phyloP scores from a whole-genome alignment of 2,329 filamentous ascomycete genomes.

The Aschersonia sp. region DNA sequence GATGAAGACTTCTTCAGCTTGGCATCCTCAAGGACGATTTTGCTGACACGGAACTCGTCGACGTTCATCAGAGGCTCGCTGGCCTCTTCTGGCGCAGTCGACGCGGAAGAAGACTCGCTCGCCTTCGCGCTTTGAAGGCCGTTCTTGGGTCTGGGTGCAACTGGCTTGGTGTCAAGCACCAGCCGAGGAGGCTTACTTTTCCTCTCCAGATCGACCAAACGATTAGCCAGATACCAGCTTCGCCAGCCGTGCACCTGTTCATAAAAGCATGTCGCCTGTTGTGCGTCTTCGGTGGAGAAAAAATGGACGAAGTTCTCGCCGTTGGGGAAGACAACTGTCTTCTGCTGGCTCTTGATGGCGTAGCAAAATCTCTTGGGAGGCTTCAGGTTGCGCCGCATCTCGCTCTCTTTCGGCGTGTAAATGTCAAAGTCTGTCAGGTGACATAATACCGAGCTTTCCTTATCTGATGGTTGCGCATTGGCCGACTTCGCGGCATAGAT shows the following conservation, averaged over 20 bases:
- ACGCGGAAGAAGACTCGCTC: not conserved
- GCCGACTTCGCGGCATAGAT: conserved; percentile 55
- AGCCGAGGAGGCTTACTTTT: conserved; percentile 11
- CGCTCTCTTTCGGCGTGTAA: conserved; percentile 59
- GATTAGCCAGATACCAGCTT: conserved; percentile 79
- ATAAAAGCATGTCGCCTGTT: conserved; percentile 55
- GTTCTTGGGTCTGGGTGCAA: not conserved
- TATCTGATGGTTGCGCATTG: conserved; percentile 42
- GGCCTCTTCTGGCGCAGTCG: not conserved
- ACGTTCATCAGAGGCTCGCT: conserved; percentile 7
- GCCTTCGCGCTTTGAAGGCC: conserved; percentile 1
- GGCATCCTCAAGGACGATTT: conserved; percentile 1
- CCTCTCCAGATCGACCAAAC: conserved; percentile 37
- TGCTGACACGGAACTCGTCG: conserved; percentile 6
- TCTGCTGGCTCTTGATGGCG: conserved; percentile 85
- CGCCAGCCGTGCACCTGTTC: conserved; percentile 66
- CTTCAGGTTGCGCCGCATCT: conserved; percentile 56
- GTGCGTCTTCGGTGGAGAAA: conserved; percentile 65
- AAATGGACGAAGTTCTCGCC: conserved; percentile 85
- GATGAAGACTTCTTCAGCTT: not conserved
- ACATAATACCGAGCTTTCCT: conserved; percentile 58
- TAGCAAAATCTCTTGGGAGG: conserved; percentile 78
- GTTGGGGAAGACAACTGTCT: conserved; percentile 67
- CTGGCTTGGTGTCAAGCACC: conserved; percentile 1
- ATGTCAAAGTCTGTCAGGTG: conserved; percentile 89